phyloP scores from a whole-genome alignment of 257 asterid genomes.

The Petunia secreta region DNA sequence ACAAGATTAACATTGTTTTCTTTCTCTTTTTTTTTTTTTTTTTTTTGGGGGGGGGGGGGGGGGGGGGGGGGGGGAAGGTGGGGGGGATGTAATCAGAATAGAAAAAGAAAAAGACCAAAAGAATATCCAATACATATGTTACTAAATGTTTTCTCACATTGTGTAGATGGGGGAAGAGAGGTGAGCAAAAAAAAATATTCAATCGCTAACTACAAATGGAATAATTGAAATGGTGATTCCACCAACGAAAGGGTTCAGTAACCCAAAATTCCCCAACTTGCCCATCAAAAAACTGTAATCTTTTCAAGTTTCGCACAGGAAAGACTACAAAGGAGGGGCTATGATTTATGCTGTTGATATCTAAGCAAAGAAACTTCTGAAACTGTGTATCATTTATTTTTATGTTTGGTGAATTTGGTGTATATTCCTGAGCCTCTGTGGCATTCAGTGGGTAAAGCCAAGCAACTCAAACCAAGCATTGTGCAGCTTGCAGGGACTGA shows the following conservation, averaged over 20 bases:
- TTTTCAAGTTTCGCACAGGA: not conserved
- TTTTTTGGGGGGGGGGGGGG: not conserved
- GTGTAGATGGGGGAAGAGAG: not conserved
- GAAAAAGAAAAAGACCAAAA: not conserved
- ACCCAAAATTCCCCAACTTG: not conserved
- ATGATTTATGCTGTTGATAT: not conserved
- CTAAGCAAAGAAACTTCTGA: not conserved
- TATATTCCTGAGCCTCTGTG: not conserved
- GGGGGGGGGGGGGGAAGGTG: no score
- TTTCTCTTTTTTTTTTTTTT: not conserved
- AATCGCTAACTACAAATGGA: not conserved
- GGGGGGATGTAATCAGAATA: not conserved
- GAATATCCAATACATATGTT: not conserved
- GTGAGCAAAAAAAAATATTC: not conserved
- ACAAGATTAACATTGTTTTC: not conserved
- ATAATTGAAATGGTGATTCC: not conserved
- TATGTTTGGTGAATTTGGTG: not conserved
- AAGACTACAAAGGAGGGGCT: not conserved
- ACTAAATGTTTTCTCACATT: not conserved
- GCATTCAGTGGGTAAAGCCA: not conserved
- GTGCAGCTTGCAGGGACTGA: not conserved
- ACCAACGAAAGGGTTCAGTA: slow-evolving; percentile 22
- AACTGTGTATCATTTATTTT: not conserved
- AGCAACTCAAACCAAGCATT: not conserved
- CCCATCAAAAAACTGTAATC: not conserved